Base-by-base conservation (phyloP, 257 asterid species). In the Nicotiana knightiana region DNA sequence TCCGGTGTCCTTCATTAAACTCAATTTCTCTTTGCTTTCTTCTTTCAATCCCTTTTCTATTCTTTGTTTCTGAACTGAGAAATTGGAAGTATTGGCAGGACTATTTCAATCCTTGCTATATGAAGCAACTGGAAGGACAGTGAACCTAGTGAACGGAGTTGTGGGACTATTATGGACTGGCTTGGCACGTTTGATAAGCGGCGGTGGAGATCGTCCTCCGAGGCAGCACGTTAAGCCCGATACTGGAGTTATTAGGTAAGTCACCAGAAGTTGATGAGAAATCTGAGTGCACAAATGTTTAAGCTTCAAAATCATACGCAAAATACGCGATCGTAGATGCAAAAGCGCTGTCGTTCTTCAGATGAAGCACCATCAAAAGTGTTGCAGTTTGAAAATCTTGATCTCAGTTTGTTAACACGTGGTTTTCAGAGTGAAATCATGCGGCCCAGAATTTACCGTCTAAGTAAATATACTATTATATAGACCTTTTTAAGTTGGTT, bases 141-240 rank as follows among this genome's bases (percentile, higher is more conserved):
- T 21, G 24, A 21, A 21, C 24, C 24, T 21, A 21, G 24, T 21
- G 24, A 21, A 21, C 24, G 24, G 24, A 21, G 24, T 21, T 21
- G 92, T 88, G n/a, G 95, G 93, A 63, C 85, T 91, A 5, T 70
- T 91, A 10, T 84, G 87, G 86, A 85, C 89, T 21, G 92, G 91
- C 1, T 83, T 91, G 92, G 93, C 87, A 87, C 82, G 87, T 89
- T 7, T 91, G 95, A 79, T 92, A 87, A 88, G 90, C 87, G 59
- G 93, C 93, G 80, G 93, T 91, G 54, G 91, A 91, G 76, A 88
- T 89, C 43, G 88, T 91, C 0, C 91, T 91, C 81, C 88, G 87
- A 8, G 95, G 95, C 53, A 92, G 91, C 82, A 82, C 82, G 76
- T 83, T 89, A 86, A 81, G 86, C 87, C 91, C 93, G 21, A 80